Evolutionary conservation across 805 yeast genomes (phyloP), one percentile per base, ranked within the genome.

Genomic region (Myxozyma nipponensis): DNA sequence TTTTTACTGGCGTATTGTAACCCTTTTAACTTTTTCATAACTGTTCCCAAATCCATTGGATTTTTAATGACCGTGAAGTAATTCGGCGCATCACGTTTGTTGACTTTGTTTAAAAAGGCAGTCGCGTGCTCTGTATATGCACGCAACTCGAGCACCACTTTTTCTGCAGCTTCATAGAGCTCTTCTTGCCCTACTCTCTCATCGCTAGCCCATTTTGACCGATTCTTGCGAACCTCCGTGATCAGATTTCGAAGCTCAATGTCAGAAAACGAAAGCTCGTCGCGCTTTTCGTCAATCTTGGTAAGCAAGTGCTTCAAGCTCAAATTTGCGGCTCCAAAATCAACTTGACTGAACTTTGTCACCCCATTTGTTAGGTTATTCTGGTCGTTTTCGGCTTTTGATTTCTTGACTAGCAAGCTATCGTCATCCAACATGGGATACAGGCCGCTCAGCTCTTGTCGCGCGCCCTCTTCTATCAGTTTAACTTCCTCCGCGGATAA

Each of bases 181-280:
- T 95, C 99, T 65, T 93, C 99, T 69, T 93, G 99, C 4, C 99
- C 99, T 39, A 93, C 82, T 54, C 86, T 77, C 50, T 90, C 95
- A 64, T 93, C 97, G 50, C 86, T 86, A 6, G 97, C 95, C 99
- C 98, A 93, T 69, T 93, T 93, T 0, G 98, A 95, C 52, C 98
- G 74, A 64, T 90, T 91, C 62, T 90, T 93, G 44, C 97, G 76
- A 7, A 93, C 98, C 64, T 93, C 98, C 77, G 86, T 78, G 47
- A 93, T 83, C 56, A 93, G 72, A 53, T 84, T 84, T 52, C 91
- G 79, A 49, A 93, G 77, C 65, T 93, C 98, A 49, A 78, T 73
- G 62, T 91, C 98, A 9, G 87, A 81, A 28, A 93, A 72, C 2
- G 66, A 62, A 49, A 91, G 71, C 52, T 79, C 78, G n/a, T 87